Base-by-base conservation (phyloP, 305 asterid species). In the Coffea humblotiana region DNA sequence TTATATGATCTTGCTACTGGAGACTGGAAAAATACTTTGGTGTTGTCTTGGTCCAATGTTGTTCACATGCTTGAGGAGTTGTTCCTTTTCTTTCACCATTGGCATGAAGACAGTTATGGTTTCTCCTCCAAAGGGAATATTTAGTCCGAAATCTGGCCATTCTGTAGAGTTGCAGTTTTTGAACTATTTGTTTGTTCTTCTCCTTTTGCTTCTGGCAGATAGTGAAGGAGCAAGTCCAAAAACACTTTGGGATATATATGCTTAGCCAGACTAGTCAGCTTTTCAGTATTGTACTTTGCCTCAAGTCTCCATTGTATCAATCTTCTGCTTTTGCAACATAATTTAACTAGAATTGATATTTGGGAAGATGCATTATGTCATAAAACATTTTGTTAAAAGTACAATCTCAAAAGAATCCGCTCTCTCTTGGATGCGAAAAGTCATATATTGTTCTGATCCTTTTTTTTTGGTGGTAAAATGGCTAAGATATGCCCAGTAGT, bases 401-500 rank as follows among this genome's bases (percentile, higher is more conserved):
- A 15, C 27, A 40, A 70, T 70, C 16, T 54, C 18, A 19, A 43
- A 43, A 43, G 7, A 70, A 1, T 40, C 1, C 18, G 68, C 10
- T 74, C 35, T 60, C 68, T 10, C 23, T 51, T 61, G 19, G 48
- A 48, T 75, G 61, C 48, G 47, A 67, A 21, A 27, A 23, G 35
- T 32, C 45, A 25, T 8, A 35, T 37, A 37, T 74, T 73, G 72
- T 48, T 78, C 82, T 78, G 58, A 27, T 56, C 40, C 19, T 47
- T 25, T 79, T 54, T 77, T 84, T 84, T 81, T 61, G 32, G 32
- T 85, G 78, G 70, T 88, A 71, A 67, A 74, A 75, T 84, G 73
- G 61, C 54, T 64, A 75, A 90, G 94, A 83, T 82, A 21, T 76
- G 11, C 58, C 8, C 58, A 82, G 84, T 52, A 73, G 64, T 61